Conservation (phyloP, 1,284 basidiomycete genomes). For the Tilletia horrida region DNA sequence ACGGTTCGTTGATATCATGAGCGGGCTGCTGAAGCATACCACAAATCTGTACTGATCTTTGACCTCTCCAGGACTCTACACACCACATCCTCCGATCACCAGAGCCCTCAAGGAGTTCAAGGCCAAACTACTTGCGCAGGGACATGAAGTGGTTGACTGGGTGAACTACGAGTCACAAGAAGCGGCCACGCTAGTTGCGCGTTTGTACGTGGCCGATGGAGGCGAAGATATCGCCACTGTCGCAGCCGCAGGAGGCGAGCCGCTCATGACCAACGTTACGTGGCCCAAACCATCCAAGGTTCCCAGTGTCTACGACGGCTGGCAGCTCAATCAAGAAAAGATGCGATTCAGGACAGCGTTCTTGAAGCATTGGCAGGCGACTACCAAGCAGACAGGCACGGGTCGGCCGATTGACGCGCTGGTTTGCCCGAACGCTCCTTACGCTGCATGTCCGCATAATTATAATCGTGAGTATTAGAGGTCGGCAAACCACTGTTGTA, state of each 20-base stretch:
- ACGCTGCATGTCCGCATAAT: conserved; percentile 61
- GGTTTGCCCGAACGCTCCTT: conserved; percentile 62
- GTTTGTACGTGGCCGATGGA: conserved; percentile 38
- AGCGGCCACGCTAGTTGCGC: conserved; percentile 9
- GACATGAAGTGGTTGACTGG: conserved; percentile 22
- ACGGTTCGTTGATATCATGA: too few species aligned
- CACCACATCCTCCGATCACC: conserved; percentile 2
- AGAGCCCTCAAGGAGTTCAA: conserved; percentile 4
- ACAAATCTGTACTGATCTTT: background rate
- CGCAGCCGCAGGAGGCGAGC: conserved; percentile 42
- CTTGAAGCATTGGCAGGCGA: conserved; percentile 63
- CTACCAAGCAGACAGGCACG: conserved; percentile 58
- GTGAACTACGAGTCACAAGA: conserved; percentile 16
- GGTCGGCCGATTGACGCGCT: conserved; percentile 65
- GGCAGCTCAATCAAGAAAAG: conserved; percentile 59
- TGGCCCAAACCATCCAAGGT: conserved; percentile 20
- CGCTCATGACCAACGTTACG: conserved; percentile 21
- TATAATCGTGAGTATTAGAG: conserved; percentile 48
- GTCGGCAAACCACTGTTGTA: too few species aligned
- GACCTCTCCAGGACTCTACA: background rate
- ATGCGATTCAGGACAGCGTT: conserved; percentile 60
- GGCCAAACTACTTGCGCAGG: background rate
- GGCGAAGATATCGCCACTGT: conserved; percentile 40
- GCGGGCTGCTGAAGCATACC: too few species aligned
- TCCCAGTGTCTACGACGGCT: conserved; percentile 60